These are phyloP conservation scores for Backusella macrospora DNA, from an alignment of 192 early-diverging fungal genomes.

Conservation along the genomic window DNA sequence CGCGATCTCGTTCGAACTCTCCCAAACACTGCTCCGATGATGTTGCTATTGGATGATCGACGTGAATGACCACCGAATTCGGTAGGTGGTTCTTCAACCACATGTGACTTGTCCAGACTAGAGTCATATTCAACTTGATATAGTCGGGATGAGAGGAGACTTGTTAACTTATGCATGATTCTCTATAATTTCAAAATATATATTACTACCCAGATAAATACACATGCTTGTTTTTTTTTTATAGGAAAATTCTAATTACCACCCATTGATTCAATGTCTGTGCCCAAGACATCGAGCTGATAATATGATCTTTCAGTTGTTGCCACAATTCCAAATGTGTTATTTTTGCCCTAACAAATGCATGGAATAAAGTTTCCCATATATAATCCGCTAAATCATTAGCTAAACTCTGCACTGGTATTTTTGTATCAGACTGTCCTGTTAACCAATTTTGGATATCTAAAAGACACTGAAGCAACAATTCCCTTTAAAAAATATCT, in stretches of 20 bases:
- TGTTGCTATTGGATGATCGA: constrained; percentile 1
- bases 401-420: constrained; percentile 42
- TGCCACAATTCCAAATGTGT: constrained; percentile 58
- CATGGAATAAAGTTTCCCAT: constrained; percentile 71
- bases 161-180: constrained; percentile 63
- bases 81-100: neutral
- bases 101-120: constrained; percentile 28
- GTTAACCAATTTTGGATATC: constrained; percentile 66
- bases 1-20: constrained; percentile 33
- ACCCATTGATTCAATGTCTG: constrained; percentile 70
- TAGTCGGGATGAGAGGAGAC: constrained; percentile 55
- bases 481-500: constrained; percentile 46
- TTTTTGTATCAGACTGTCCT: constrained; percentile 42
- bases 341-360: constrained; percentile 65
- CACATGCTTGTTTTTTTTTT: neutral
- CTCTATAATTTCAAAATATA: constrained; percentile 49
- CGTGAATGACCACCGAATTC: constrained; percentile 1
- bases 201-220: neutral
- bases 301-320: constrained; percentile 50
- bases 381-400: constrained; percentile 68
- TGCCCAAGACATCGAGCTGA: constrained; percentile 51
- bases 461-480: constrained; percentile 56
- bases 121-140: constrained; percentile 68
- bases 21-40: neutral
- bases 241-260: constrained; percentile 45